These are phyloP conservation scores for Clarireedia paspali DNA, from an alignment of 2,329 filamentous ascomycete species.

Conservation along the genomic window DNA sequence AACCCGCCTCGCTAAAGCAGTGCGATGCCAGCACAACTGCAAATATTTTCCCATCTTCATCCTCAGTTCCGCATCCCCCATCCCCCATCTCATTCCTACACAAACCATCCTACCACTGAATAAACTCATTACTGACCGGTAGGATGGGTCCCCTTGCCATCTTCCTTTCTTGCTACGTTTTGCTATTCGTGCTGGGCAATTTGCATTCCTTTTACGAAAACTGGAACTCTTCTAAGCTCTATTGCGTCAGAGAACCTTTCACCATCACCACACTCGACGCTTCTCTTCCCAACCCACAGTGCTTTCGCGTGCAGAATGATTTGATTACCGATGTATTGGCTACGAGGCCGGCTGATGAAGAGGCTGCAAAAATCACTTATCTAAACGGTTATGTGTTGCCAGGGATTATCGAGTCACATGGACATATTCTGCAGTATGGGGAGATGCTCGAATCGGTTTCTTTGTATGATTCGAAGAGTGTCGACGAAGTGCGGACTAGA, in stretches of 20 bases:
- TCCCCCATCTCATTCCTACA: not conserved
- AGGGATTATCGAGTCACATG: constrained; percentile 65
- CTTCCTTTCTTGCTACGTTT: constrained; percentile 4
- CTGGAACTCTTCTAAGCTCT: constrained; percentile 12
- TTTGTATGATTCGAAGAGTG: constrained; percentile 50
- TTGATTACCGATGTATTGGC: constrained; percentile 42
- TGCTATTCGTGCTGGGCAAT: constrained; percentile 4
- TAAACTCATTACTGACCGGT: not conserved
- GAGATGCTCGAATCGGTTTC: constrained; percentile 60
- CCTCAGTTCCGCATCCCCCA: not conserved
- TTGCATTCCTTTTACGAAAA: constrained; percentile 4
- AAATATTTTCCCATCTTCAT: not conserved
- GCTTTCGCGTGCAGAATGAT: constrained; percentile 48
- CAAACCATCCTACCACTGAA: not conserved
- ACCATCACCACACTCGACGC: constrained; percentile 37
- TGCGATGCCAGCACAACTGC: not conserved
- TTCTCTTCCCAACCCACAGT: constrained; percentile 36
- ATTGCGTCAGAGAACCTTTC: constrained; percentile 24
- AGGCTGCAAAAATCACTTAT: constrained; percentile 24
- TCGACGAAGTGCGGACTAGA: constrained; percentile 46
- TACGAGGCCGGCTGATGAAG: constrained; percentile 25
- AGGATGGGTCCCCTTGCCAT: constrained; percentile 5
- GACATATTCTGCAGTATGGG: constrained; percentile 58
- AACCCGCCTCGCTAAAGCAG: not conserved
- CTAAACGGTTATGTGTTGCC: constrained; percentile 51